phyloP scores from a whole-genome alignment of 768 basidiomycete species.

The Podaxis carcinomalis region DNA sequence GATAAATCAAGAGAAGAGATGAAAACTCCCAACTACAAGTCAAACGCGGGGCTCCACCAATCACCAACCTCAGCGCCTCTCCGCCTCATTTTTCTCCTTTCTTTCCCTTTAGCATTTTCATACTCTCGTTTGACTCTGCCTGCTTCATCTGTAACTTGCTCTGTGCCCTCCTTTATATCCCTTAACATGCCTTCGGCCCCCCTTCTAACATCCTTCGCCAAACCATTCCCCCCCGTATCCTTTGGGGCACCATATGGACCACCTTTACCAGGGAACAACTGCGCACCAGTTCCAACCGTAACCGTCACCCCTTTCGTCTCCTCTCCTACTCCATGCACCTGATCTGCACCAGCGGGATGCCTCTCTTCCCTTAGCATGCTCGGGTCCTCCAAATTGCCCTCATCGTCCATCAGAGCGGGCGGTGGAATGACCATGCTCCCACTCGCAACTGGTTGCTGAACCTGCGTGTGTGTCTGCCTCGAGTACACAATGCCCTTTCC shows the following conservation, averaged over 20 bases:
- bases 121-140: neutral
- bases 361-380: constrained; percentile 15
- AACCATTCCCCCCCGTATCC: constrained; percentile 13
- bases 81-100: constrained; percentile 19
- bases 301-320: constrained; percentile 24
- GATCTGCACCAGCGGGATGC: neutral
- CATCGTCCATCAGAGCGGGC: constrained; percentile 16
- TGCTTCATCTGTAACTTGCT: neutral
- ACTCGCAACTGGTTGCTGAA: neutral
- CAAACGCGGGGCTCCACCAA: constrained; percentile 33
- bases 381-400: constrained; percentile 8
- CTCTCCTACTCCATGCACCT: neutral
- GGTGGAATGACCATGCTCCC: constrained; percentile 13
- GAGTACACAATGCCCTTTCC: constrained; percentile 23
- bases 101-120: constrained; percentile 16
- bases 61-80: constrained; percentile 15
- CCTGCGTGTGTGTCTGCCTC: neutral
- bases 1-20: neutral
- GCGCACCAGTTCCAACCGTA: constrained; percentile 31
- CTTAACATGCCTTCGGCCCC: too few relatives aligned
- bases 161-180: too few relatives aligned
- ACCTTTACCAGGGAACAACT: constrained; percentile 30
- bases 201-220: constrained; percentile 12
- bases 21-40: constrained; percentile 17
- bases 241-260: constrained; percentile 23